These are phyloP conservation scores for Phytophthora boehmeriae DNA, from an alignment of 352 stramenopile species.

Conservation along the genomic window DNA sequence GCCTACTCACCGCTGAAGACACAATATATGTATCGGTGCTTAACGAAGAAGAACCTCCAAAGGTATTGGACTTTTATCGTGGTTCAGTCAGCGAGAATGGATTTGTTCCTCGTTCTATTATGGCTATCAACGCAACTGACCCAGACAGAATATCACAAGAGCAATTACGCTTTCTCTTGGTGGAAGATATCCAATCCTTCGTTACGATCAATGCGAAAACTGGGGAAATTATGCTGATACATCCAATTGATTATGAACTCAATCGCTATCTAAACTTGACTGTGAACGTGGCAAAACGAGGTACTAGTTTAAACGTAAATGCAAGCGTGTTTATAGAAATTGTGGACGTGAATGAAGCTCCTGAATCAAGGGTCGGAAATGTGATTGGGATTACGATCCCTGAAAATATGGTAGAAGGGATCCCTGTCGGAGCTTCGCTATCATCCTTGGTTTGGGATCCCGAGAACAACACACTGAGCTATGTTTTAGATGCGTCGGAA, in stretches of 20 bases:
- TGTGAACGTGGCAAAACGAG: conserved; percentile 24
- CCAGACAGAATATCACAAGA: conserved; percentile 45
- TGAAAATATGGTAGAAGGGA: conserved; percentile 23
- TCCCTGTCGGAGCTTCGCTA: conserved; percentile 35
- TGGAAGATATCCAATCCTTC: conserved; percentile 6
- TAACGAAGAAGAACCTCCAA: conserved; percentile 27
- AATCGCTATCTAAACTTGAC: conserved; percentile 5
- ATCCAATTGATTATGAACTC: conserved; percentile 27
- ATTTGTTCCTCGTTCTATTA: conserved; percentile 37
- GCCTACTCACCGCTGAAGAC: conserved; percentile 17
- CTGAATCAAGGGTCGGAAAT: conserved; percentile 6
- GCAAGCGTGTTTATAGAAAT: conserved; percentile 15
- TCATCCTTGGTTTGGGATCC: conserved; percentile 51
- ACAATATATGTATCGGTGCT: conserved; percentile 23
- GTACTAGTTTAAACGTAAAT: conserved; percentile 7
- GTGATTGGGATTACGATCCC: conserved; percentile 3
- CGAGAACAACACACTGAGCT: conserved; percentile 57
- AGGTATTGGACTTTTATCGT: conserved; percentile 1
- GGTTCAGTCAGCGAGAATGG: conserved; percentile 43
- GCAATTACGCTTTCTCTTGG: conserved; percentile 33
- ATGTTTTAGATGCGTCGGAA: conserved; percentile 45
- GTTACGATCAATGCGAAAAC: conserved; percentile 15
- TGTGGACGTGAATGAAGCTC: conserved; percentile 27
- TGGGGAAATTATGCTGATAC: conserved; percentile 18
- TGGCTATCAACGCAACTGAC: conserved; percentile 50